Evolutionary conservation across 2,329 filamentous ascomycete species (phyloP), one percentile per base, ranked within the genome.

Genomic region (Aureobasidium vineae): DNA sequence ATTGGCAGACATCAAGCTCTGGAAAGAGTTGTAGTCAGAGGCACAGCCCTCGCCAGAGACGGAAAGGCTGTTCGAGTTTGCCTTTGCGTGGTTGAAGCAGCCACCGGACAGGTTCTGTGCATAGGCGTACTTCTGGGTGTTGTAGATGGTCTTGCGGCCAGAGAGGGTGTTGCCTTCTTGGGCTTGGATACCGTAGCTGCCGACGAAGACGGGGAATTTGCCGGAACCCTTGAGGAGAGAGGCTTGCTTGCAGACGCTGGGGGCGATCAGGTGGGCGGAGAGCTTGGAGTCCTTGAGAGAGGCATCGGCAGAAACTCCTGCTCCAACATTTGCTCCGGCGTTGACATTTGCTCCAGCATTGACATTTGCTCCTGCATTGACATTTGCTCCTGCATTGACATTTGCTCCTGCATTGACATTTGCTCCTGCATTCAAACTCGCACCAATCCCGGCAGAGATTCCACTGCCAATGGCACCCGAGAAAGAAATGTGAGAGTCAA

Each of bases 131-230:
- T 73, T 45, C 60, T 75, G 72, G 0, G 75, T 76, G 63, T 77
- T 73, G 57, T 74, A 72, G 40, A 73, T 69, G 16, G 68, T 72
- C 65, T 71, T 72, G 5, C 75, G 68, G 26, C 69, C 70, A 1
- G 68, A 71, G 26, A 77, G 69, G 10, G 69, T 72, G 68, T 78
- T 79, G 61, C 77, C 74, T 31, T 71, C 70, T 28, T 70, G 66
- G 3, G 72, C 72, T 69, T 78, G 73, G 19, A 77, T 70, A 3
- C 71, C 70, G 75, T 75, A 77, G 67, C 77, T 75, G 33, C 76
- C 76, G 11, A 77, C 71, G 56, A 77, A 77, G 7, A 73, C 70
- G 0, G 75, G 75, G 69, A 76, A 76, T 47, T 72, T 76, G 57
- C 56, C 63, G 60, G 67, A 65, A 5, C 69, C 66, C n/a, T 69